Evolutionary conservation across 768 basidiomycete species (phyloP).

Genomic region (Calocybe cyanea): DNA sequence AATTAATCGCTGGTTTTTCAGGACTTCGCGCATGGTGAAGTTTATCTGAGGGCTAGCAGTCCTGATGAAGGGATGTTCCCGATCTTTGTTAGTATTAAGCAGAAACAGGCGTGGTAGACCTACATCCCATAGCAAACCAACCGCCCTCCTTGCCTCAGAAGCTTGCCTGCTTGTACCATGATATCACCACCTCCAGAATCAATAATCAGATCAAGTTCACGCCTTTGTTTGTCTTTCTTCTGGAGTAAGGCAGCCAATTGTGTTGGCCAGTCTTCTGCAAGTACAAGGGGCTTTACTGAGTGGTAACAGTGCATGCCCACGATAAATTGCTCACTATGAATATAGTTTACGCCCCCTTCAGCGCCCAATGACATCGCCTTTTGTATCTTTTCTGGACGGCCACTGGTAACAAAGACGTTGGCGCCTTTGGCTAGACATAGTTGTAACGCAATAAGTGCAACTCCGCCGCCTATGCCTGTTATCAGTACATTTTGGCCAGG

Average conservation of each 20-base stretch:
- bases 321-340: conserved; percentile 41
- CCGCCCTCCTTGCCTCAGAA: conserved; percentile 54
- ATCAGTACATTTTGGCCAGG: conserved; percentile 72
- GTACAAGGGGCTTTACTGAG: not conserved
- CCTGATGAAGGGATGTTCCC: conserved; percentile 32
- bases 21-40: conserved; percentile 75
- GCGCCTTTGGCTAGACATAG: conserved; percentile 72
- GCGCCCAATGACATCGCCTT: conserved; percentile 68
- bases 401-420: conserved; percentile 80
- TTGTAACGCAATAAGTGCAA: conserved; percentile 74
- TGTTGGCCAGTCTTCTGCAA: conserved; percentile 48
- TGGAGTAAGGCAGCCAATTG: conserved; percentile 40
- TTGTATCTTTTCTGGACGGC: conserved; percentile 62
- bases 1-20: conserved; percentile 69
- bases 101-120: conserved; percentile 14
- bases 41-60: conserved; percentile 55
- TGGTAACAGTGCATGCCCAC: not conserved
- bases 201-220: conserved; percentile 54
- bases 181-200: conserved; percentile 72
- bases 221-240: conserved; percentile 22
- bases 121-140: conserved; percentile 70
- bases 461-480: conserved; percentile 82
- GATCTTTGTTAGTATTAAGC: not conserved
- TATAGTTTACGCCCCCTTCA: conserved; percentile 74
- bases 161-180: conserved; percentile 40